phyloP scores from a whole-genome alignment of 2,329 filamentous ascomycete species.

The Tolypocladium nubicola region DNA sequence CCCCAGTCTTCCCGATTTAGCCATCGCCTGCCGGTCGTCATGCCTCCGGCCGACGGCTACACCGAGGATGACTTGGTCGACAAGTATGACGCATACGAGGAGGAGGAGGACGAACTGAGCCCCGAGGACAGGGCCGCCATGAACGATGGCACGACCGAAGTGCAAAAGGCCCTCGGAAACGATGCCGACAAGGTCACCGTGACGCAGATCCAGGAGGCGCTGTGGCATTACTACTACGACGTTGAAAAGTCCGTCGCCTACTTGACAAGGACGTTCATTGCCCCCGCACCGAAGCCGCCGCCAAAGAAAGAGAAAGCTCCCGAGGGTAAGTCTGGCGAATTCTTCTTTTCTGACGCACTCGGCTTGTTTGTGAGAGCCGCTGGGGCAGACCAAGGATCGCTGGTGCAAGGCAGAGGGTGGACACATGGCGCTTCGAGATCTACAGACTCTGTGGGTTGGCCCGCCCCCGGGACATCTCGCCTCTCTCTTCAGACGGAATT shows the following conservation, averaged over 20 bases:
- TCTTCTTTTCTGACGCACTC: slow-evolving; percentile 19
- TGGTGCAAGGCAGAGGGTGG: slow-evolving; percentile 4
- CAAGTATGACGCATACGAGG: slow-evolving; percentile 37
- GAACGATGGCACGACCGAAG: slow-evolving; percentile 53
- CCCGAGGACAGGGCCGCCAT: slow-evolving; percentile 41
- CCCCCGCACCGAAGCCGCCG: slow-evolving; percentile 23
- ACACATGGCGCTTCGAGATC: neutral
- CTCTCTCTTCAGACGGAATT: slow-evolving; percentile 41
- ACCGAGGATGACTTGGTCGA: slow-evolving; percentile 36
- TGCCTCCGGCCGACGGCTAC: slow-evolving; percentile 26
- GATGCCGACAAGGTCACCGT: slow-evolving; percentile 45
- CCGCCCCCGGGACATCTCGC: neutral
- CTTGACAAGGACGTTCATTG: slow-evolving; percentile 54
- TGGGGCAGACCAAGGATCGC: slow-evolving; percentile 20
- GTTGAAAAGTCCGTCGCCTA: slow-evolving; percentile 77
- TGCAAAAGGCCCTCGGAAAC: slow-evolving; percentile 53
- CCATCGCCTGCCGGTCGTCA: slow-evolving; percentile 2
- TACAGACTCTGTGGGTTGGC: neutral
- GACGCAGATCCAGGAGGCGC: slow-evolving; percentile 70
- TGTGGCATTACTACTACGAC: slow-evolving; percentile 97
- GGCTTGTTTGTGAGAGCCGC: slow-evolving; percentile 13
- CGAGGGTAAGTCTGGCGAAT: slow-evolving; percentile 28
- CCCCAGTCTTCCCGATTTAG: neutral
- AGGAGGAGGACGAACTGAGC: slow-evolving; percentile 35
- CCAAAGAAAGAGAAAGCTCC: slow-evolving; percentile 31